phyloP scores from a whole-genome alignment of 352 stramenopile genomes.

The Globisporangium barbulae region DNA sequence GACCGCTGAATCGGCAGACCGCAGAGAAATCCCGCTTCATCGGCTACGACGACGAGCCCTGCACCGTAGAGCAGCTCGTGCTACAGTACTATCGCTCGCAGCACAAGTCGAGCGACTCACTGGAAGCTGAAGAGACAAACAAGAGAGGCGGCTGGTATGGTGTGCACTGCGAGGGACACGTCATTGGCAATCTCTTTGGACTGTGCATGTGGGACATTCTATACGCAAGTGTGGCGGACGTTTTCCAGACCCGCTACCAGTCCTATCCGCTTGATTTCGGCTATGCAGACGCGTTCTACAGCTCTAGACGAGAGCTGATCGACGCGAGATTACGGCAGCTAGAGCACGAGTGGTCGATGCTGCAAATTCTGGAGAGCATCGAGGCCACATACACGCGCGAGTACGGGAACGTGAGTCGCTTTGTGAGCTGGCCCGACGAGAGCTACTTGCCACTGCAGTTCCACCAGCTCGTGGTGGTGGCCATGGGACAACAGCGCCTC shows the following conservation, averaged over 20 bases:
- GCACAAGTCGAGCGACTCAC: slow-evolving; percentile 14
- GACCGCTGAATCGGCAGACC: slow-evolving; percentile 70
- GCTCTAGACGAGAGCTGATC: slow-evolving; percentile 36
- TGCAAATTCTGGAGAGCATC: slow-evolving; percentile 42
- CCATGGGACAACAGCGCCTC: slow-evolving; percentile 40
- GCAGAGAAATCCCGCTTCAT: slow-evolving; percentile 85
- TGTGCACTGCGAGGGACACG: slow-evolving; percentile 77
- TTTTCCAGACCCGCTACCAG: slow-evolving; percentile 88
- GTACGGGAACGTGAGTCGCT: slow-evolving; percentile 56
- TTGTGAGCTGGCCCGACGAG: slow-evolving; percentile 52
- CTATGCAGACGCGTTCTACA: slow-evolving; percentile 51
- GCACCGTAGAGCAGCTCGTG: slow-evolving; percentile 82
- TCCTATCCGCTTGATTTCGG: slow-evolving; percentile 68
- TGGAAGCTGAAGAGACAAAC: not conserved
- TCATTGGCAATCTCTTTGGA: slow-evolving; percentile 75
- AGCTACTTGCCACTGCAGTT: slow-evolving; percentile 34
- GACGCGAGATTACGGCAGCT: slow-evolving; percentile 44
- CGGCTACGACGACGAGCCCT: slow-evolving; percentile 83
- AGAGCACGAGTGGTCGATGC: slow-evolving; percentile 31
- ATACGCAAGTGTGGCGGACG: slow-evolving; percentile 70
- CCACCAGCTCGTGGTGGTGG: slow-evolving; percentile 47
- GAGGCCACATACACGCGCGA: slow-evolving; percentile 33
- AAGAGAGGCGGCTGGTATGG: slow-evolving; percentile 69
- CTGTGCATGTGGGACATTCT: slow-evolving; percentile 89
- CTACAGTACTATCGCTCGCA: slow-evolving; percentile 68